Percentiles rank a stretch among this genome's conserved stretches.
Evolutionary conservation across 108 stramenopile genomes (phyloP).

Genomic region (Cyclotella choctawhatcheeana): DNA sequence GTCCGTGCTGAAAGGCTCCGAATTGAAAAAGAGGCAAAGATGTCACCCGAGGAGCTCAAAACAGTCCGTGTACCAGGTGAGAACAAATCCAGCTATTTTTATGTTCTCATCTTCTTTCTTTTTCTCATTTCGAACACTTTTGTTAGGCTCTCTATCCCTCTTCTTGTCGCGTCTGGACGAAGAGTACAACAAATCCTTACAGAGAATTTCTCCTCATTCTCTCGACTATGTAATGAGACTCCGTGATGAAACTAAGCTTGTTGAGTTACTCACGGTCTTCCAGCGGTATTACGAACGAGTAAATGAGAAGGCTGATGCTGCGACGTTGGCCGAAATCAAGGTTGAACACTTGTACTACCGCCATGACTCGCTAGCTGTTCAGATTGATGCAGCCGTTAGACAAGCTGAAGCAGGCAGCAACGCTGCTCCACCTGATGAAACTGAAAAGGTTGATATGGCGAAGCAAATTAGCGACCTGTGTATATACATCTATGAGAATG

Average conservation of each 20-base stretch:
- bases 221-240: slow-evolving; percentile 91
- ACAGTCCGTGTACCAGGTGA: slow-evolving; percentile 86
- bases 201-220: slow-evolving; percentile 93
- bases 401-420: slow-evolving; percentile 57
- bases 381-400: slow-evolving; percentile 65
- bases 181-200: slow-evolving; percentile 96
- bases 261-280: slow-evolving; percentile 69
- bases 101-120: too few species aligned
- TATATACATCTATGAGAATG: slow-evolving; percentile 91
- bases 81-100: too few species aligned
- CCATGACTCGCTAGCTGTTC: slow-evolving; percentile 90
- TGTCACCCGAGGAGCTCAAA: slow-evolving; percentile 80
- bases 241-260: slow-evolving; percentile 89
- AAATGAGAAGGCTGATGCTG: slow-evolving; percentile 71
- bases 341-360: slow-evolving; percentile 98
- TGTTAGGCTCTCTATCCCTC: slow-evolving; percentile 85
- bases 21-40: slow-evolving; percentile 73
- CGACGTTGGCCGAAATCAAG: slow-evolving; percentile 73
- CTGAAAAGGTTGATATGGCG: slow-evolving; percentile 42
- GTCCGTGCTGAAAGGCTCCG: slow-evolving; percentile 86
- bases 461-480: slow-evolving; percentile 75
- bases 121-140: too few species aligned
- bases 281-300: slow-evolving; percentile 89
- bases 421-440: slow-evolving; percentile 12
- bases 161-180: slow-evolving; percentile 91